Conservation (phyloP, 169 alveolate genomes). For the Haemoproteus tartakovskyi region DNA sequence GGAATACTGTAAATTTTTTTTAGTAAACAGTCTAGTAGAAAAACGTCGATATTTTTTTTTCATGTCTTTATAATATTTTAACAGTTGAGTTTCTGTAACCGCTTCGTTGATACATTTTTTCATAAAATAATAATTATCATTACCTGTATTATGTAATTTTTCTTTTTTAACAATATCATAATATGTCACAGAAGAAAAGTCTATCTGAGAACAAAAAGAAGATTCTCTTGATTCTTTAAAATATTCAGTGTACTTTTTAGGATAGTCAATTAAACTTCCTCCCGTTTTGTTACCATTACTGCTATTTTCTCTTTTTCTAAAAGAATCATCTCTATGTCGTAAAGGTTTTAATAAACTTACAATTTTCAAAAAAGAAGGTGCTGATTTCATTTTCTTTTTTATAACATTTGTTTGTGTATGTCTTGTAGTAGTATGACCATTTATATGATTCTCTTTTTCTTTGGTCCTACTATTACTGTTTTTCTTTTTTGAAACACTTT, state of each 20-base stretch:
- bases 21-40: too few species aligned
- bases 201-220: slow-evolving; percentile 15
- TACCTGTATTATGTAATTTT: slow-evolving; percentile 20
- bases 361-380: neutral
- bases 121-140: slow-evolving; percentile 24
- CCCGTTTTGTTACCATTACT: neutral
- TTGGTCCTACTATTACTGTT: too few species aligned
- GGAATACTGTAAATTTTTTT: too few species aligned
- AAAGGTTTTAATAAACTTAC: neutral
- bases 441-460: too few species aligned
- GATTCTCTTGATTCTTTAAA: slow-evolving; percentile 3
- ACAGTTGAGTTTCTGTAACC: too few species aligned
- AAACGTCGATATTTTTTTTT: too few species aligned
- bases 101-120: too few species aligned
- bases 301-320: neutral
- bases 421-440: too few species aligned
- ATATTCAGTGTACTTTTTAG: neutral
- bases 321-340: neutral
- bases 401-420: too few species aligned
- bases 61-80: neutral
- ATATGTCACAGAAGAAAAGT: slow-evolving; percentile 19
- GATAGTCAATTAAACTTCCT: neutral
- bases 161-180: slow-evolving; percentile 9
- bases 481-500: neutral
- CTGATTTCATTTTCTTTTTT: too few species aligned